Conservation (phyloP, 73 alveolate genomes). For the Paramecium octaurelia region DNA sequence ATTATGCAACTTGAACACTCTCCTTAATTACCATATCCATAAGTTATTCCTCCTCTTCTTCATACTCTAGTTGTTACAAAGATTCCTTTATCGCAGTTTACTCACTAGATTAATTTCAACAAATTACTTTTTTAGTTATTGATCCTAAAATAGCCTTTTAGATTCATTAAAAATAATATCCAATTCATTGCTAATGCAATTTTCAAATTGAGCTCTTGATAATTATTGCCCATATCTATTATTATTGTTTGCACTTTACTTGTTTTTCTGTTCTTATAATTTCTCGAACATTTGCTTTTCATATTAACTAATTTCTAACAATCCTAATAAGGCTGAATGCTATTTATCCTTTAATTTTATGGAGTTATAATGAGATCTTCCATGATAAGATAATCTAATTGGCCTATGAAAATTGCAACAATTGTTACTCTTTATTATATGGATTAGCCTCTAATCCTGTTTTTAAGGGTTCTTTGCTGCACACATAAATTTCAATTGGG, state of each 20-base stretch:
- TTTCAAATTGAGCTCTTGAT: constrained; percentile 71
- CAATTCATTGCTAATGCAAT: constrained; percentile 71
- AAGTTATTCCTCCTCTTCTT: constrained; percentile 59
- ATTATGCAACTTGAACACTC: constrained; percentile 9
- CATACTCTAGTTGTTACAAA: constrained; percentile 52
- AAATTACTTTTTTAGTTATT: constrained; percentile 49
- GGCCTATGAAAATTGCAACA: constrained; percentile 59
- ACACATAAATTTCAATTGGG: constrained; percentile 95
- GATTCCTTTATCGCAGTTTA: constrained; percentile 5
- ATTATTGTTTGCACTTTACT: constrained; percentile 57
- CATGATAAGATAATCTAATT: constrained; percentile 91
- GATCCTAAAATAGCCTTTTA: constrained; percentile 62
- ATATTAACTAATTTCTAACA: constrained; percentile 73
- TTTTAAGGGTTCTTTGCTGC: constrained; percentile 88
- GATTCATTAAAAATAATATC: constrained; percentile 76
- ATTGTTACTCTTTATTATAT: constrained; percentile 55
- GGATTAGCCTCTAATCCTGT: constrained; percentile 92
- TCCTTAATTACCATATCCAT: constrained; percentile 58
- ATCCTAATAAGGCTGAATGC: constrained; percentile 67
- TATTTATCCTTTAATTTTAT: constrained; percentile 75
- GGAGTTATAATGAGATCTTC: constrained; percentile 94
- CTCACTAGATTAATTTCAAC: background rate
- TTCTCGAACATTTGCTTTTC: constrained; percentile 78
- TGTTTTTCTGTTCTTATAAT: constrained; percentile 49
- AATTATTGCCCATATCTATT: constrained; percentile 64